Evolutionary conservation across 768 basidiomycete species (phyloP).

Genomic region (Boletus sp.): DNA sequence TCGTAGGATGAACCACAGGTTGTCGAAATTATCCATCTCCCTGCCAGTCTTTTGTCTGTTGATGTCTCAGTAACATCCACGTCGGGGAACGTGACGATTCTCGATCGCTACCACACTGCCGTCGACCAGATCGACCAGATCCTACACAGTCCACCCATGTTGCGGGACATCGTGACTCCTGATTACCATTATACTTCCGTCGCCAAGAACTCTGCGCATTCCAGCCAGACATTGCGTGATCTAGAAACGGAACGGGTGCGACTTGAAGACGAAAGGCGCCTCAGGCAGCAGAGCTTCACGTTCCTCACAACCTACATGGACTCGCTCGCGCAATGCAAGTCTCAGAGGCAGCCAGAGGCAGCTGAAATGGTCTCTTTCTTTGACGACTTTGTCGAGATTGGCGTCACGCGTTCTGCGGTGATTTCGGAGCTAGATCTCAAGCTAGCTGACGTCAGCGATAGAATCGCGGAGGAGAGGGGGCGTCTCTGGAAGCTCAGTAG

Average conservation of each 20-base stretch:
- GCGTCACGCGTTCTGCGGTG: slow-evolving; percentile 10
- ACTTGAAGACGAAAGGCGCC: slow-evolving; percentile 16
- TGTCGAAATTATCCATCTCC: slow-evolving; percentile 17
- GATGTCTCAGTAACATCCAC: slow-evolving; percentile 12
- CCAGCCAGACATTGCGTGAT: slow-evolving; percentile 4
- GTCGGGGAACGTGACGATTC: slow-evolving; percentile 9
- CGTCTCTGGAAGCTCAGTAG: neutral
- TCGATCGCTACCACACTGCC: slow-evolving; percentile 9
- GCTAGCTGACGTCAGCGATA: slow-evolving; percentile 3
- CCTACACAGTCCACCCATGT: too few species aligned
- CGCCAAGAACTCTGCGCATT: neutral
- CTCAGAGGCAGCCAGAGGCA: slow-evolving; percentile 2
- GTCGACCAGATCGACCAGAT: too few species aligned
- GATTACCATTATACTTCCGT: slow-evolving; percentile 3
- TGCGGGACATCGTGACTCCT: too few species aligned
- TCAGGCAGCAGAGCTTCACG: slow-evolving; percentile 19
- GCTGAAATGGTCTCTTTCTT: slow-evolving; percentile 19
- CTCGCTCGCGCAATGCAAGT: slow-evolving; percentile 25
- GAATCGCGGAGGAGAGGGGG: slow-evolving; percentile 12
- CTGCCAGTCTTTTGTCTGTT: neutral
- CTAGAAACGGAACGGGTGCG: slow-evolving; percentile 9
- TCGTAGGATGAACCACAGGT: slow-evolving; percentile 13
- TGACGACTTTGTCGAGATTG: slow-evolving; percentile 23
- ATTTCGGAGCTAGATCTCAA: slow-evolving; percentile 18
- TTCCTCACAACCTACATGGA: slow-evolving; percentile 29